phyloP scores from a whole-genome alignment of 768 basidiomycete genomes.

The Naganishia randhawae region DNA sequence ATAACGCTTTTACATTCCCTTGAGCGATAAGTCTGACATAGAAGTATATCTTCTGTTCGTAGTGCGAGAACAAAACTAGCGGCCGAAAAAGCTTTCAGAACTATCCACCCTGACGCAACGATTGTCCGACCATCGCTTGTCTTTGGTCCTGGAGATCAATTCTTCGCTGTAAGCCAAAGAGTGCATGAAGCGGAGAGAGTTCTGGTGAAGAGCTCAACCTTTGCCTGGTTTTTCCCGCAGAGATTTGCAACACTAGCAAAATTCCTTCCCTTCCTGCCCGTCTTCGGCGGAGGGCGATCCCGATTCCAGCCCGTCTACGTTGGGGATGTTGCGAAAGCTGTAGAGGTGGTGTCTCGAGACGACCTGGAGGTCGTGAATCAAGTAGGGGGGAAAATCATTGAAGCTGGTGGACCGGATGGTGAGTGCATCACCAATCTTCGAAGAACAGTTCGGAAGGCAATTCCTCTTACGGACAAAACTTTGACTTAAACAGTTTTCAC shows the following conservation, averaged over 20 bases:
- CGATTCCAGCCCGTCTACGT: slow-evolving; percentile 72
- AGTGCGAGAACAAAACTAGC: slow-evolving; percentile 53
- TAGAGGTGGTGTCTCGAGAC: slow-evolving; percentile 60
- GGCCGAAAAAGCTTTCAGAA: slow-evolving; percentile 60
- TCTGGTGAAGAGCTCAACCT: background rate
- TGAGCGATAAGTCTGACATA: background rate
- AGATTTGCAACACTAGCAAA: slow-evolving; percentile 62
- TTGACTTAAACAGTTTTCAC: slow-evolving; percentile 57
- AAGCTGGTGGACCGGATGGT: slow-evolving; percentile 59
- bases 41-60: background rate
- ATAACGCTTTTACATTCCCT: background rate
- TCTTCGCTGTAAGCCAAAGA: slow-evolving; percentile 62
- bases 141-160: slow-evolving; percentile 71
- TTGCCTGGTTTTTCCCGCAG: slow-evolving; percentile 50
- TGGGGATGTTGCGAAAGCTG: slow-evolving; percentile 62
- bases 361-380: slow-evolving; percentile 52
- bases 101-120: slow-evolving; percentile 57
- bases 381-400: slow-evolving; percentile 55
- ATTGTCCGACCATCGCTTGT: slow-evolving; percentile 69
- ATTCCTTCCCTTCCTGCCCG: slow-evolving; percentile 67
- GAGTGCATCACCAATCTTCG: slow-evolving; percentile 37
- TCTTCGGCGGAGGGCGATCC: slow-evolving; percentile 66
- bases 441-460: background rate
- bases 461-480: background rate
- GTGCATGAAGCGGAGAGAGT: background rate